Percentiles rank a stretch among this genome's conserved stretches.
phyloP scores from a whole-genome alignment of 495 filamentous ascomycete species.

The Collariella sp. region DNA sequence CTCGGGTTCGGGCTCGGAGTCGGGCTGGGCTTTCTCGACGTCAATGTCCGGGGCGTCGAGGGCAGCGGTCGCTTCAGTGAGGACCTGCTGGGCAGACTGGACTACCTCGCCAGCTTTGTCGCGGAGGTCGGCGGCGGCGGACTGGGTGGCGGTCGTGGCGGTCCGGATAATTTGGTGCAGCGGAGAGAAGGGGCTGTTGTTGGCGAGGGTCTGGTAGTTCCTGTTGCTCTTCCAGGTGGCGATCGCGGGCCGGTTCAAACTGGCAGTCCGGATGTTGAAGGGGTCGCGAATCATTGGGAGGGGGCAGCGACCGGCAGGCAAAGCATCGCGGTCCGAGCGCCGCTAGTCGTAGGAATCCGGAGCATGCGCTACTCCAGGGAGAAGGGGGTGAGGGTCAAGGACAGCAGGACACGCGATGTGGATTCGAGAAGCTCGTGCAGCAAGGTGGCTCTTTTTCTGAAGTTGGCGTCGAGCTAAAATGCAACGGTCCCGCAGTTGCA shows the following conservation, averaged over 20 bases:
- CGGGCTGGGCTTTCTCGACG: not conserved
- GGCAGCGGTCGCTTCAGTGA: not conserved
- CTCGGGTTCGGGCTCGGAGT: not conserved
- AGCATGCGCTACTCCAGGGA: not conserved
- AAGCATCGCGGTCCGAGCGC: not conserved
- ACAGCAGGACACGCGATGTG: too few species aligned
- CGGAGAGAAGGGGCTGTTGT: conserved; percentile 1
- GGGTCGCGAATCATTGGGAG: conserved; percentile 16
- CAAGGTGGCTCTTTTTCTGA: too few species aligned
- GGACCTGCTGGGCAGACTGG: conserved; percentile 7
- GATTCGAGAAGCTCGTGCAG: too few species aligned
- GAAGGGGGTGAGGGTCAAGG: too few species aligned
- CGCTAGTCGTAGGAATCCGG: not conserved
- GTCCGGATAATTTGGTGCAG: conserved; percentile 14
- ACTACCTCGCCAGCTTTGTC: conserved; percentile 10
- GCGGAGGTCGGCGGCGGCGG: conserved; percentile 13
- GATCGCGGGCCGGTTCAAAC: conserved; percentile 9
- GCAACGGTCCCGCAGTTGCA: too few species aligned
- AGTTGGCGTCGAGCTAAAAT: too few species aligned
- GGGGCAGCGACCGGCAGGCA: not conserved
- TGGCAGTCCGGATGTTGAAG: conserved; percentile 12
- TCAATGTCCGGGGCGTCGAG: not conserved
- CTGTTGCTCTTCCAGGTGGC: conserved; percentile 12
- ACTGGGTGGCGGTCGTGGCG: conserved; percentile 13
- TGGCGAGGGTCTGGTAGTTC: conserved; percentile 1